Evolutionary conservation across 2,329 filamentous ascomycete genomes (phyloP).

Genomic region (Beauveria pseudobassiana): DNA sequence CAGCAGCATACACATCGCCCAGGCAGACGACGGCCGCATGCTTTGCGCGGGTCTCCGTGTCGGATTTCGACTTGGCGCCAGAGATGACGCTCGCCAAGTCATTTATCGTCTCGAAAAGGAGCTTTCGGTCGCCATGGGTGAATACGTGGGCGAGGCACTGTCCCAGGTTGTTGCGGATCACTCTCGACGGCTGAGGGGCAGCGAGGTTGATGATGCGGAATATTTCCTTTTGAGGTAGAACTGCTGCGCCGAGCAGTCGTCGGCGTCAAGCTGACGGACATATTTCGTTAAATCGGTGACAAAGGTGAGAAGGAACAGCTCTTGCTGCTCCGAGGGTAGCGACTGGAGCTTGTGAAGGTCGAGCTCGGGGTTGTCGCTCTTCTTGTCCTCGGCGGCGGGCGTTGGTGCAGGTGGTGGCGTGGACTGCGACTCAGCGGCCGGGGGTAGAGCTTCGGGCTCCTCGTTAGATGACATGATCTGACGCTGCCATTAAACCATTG

Average conservation of each 20-base stretch:
- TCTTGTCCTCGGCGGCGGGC: slow-evolving; percentile 20
- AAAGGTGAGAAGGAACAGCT: slow-evolving; percentile 86
- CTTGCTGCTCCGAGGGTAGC: slow-evolving; percentile 88
- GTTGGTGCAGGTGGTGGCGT: slow-evolving; percentile 25
- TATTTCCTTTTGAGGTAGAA: slow-evolving; percentile 88
- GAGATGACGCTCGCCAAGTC: slow-evolving; percentile 70
- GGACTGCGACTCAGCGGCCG: slow-evolving; percentile 21
- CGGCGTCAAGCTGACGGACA: slow-evolving; percentile 63
- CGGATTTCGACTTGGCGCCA: slow-evolving; percentile 63
- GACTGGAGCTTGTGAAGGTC: slow-evolving; percentile 84
- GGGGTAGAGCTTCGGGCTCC: slow-evolving; percentile 25
- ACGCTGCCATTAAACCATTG: slow-evolving; percentile 7
- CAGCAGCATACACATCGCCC: slow-evolving; percentile 83
- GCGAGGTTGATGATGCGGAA: slow-evolving; percentile 87
- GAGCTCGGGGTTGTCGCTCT: slow-evolving; percentile 63
- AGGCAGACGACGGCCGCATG: slow-evolving; percentile 84
- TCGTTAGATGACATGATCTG: slow-evolving; percentile 30
- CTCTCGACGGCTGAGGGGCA: slow-evolving; percentile 75
- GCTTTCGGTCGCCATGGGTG: slow-evolving; percentile 76
- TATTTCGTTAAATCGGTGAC: slow-evolving; percentile 76
- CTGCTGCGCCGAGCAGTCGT: slow-evolving; percentile 82
- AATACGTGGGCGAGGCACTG: slow-evolving; percentile 79
- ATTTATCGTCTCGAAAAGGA: slow-evolving; percentile 91
- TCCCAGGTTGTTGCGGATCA: slow-evolving; percentile 84
- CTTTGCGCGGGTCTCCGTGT: slow-evolving; percentile 70